Percentiles rank a stretch among this genome's conserved stretches.
phyloP scores from a whole-genome alignment of 768 basidiomycete genomes.

The Auricularia sp. region DNA sequence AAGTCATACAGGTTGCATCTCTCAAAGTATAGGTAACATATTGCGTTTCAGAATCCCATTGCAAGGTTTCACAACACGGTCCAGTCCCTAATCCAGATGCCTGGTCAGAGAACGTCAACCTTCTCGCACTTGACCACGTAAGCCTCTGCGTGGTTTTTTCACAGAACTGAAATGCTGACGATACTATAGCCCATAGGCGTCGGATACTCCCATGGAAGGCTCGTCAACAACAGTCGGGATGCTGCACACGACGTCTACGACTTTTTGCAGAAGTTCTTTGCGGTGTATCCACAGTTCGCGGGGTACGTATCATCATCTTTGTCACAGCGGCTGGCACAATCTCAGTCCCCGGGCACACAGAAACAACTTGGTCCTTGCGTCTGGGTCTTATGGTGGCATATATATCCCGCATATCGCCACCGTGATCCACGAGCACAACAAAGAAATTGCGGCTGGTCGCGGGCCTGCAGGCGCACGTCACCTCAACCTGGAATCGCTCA shows the following conservation, averaged over 20 bases:
- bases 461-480: conserved; percentile 15
- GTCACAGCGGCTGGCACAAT: too few relatives aligned
- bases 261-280: conserved; percentile 28
- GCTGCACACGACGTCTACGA: conserved; percentile 27
- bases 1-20: background rate
- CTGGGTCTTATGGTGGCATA: conserved; percentile 28
- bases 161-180: background rate
- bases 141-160: background rate
- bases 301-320: too few relatives aligned
- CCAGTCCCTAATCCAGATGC: conserved; percentile 18
- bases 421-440: conserved; percentile 26
- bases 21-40: too few relatives aligned
- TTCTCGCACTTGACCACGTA: conserved; percentile 11
- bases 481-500: conserved; percentile 26
- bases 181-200: conserved; percentile 22
- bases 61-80: conserved; percentile 16
- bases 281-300: conserved; percentile 16
- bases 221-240: conserved; percentile 23
- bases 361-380: conserved; percentile 18
- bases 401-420: conserved; percentile 29
- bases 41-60: conserved; percentile 15
- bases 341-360: background rate
- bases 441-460: conserved; percentile 13
- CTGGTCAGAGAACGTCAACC: conserved; percentile 5
- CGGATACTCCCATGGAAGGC: conserved; percentile 26